Percentiles rank a stretch among this genome's conserved stretches.
These are phyloP conservation scores for Alternaria tenuissima DNA, from an alignment of 2,329 filamentous ascomycete genomes.

Conservation along the genomic window DNA sequence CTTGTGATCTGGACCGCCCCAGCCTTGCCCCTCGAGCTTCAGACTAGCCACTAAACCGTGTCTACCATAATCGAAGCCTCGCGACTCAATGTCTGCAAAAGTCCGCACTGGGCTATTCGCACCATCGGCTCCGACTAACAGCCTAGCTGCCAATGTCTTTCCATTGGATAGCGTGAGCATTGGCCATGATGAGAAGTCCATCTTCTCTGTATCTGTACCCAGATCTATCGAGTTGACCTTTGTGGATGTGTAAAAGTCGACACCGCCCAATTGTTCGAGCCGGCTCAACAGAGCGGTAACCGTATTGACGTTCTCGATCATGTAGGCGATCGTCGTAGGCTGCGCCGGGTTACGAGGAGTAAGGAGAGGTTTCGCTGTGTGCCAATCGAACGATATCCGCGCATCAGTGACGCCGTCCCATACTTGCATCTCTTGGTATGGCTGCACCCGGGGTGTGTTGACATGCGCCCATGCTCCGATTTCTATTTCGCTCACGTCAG, in stretches of 20 bases:
- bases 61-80: slow-evolving; percentile 92
- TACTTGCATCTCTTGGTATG: slow-evolving; percentile 96
- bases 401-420: slow-evolving; percentile 95
- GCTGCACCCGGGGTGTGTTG: slow-evolving; percentile 75
- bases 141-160: slow-evolving; percentile 75
- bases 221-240: slow-evolving; percentile 82
- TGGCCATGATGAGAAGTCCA: slow-evolving; percentile 88
- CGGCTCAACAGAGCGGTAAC: slow-evolving; percentile 78
- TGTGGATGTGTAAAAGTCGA: slow-evolving; percentile 77
- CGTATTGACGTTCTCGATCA: slow-evolving; percentile 94
- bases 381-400: slow-evolving; percentile 88
- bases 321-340: slow-evolving; percentile 80
- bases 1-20: slow-evolving; percentile 59
- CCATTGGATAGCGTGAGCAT: slow-evolving; percentile 76
- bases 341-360: slow-evolving; percentile 52
- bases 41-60: slow-evolving; percentile 93
- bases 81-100: slow-evolving; percentile 84
- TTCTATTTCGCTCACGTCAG: slow-evolving; percentile 43
- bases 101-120: slow-evolving; percentile 91
- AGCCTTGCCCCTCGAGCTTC: slow-evolving; percentile 65
- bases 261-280: slow-evolving; percentile 71
- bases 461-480: slow-evolving; percentile 89
- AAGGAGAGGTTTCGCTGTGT: slow-evolving; percentile 51
- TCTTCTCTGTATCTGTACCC: slow-evolving; percentile 69
- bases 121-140: slow-evolving; percentile 92